Percentiles rank a stretch among this genome's conserved stretches.
phyloP scores from a whole-genome alignment of 2,329 filamentous ascomycete species.

The Neonectria coccinea region DNA sequence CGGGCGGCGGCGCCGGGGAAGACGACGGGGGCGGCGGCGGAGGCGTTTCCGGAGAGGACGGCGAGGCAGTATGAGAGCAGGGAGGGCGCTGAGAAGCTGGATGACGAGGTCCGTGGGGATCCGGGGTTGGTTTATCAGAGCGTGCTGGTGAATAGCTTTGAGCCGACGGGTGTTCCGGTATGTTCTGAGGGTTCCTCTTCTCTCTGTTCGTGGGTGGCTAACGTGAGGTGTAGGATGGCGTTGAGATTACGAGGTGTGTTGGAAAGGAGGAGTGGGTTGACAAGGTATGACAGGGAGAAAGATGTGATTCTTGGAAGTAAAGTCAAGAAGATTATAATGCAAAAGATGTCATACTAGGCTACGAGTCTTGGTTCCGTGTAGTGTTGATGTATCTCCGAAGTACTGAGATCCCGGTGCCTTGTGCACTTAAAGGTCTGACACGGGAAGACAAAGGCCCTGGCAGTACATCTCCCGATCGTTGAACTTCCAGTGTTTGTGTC shows the following conservation, averaged over 20 bases:
- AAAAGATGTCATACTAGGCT: background rate
- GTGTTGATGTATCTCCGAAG: background rate
- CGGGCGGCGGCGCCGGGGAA: conserved; percentile 45
- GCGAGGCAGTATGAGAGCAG: conserved; percentile 69
- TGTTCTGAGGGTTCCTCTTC: conserved; percentile 46
- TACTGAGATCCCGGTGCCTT: background rate
- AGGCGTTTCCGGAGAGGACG: conserved; percentile 55
- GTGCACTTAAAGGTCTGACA: too few species aligned
- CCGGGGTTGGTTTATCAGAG: conserved; percentile 76
- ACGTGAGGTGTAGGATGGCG: conserved; percentile 64
- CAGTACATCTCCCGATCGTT: too few species aligned
- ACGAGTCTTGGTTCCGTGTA: background rate
- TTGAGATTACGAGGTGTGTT: conserved; percentile 74
- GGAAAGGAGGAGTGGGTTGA: conserved; percentile 47
- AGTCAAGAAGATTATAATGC: background rate
- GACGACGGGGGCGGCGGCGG: conserved; percentile 44
- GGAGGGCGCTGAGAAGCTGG: conserved; percentile 55
- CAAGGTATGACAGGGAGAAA: conserved; percentile 12
- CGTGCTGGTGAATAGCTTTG: conserved; percentile 71
- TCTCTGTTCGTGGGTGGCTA: conserved; percentile 24
- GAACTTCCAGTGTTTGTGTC: too few species aligned
- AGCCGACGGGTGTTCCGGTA: conserved; percentile 75
- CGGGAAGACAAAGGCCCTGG: too few species aligned
- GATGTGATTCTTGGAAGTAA: background rate
- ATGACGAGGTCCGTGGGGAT: conserved; percentile 61